Evolutionary conservation across 2,329 filamentous ascomycete genomes (phyloP), one percentile per base, ranked within the genome.

Genomic region (Scolecobasidium constrictum): DNA sequence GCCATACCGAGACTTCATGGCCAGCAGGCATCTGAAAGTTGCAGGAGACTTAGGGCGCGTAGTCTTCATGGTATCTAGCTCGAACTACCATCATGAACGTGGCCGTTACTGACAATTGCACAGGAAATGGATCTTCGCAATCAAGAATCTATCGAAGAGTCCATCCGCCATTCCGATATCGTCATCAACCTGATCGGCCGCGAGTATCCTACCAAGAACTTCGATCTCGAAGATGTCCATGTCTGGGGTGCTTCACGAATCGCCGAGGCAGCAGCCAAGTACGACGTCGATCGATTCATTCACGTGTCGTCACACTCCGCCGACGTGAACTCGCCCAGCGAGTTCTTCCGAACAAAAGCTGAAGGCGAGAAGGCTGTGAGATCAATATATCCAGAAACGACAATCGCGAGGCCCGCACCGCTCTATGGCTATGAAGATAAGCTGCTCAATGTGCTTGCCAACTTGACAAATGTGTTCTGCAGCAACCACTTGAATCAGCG

Each of bases 161-260:
- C 86, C 56, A 88, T 98, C 42, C 78, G 92, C 56, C 92, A 98
- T 65, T 96, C 90, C 34, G 92, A 98, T 60, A 83, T 95, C 49
- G 92, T 98, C 50, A 94, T 94, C 73, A 98, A 98, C 67, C 72
- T 98, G 54, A 75, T 95, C 57, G 92, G 92, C 50, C 83, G 90
- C 49, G 83, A 90, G 63, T 96, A 96, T 63, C 85, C 90, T 50
- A 98, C 92, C 54, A 98, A 98, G 85, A 98, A 98, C 73, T 98
- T 95, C 65, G 78, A 82, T 44, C 73, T 94, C 47, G 82, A 86
- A 54, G 90, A 96, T 60, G 87, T 96, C 34, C 87, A 98, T 56
- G 78, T 96, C 31, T 87, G 94, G 62, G 87, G 90, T 48, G 82
- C 84, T 15, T 83, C 93, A 68, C 82, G 92, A 52, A 98, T 98